These are phyloP conservation scores for Celoporthe dispersa DNA, from an alignment of 2,329 filamentous ascomycete genomes.

Conservation along the genomic window DNA sequence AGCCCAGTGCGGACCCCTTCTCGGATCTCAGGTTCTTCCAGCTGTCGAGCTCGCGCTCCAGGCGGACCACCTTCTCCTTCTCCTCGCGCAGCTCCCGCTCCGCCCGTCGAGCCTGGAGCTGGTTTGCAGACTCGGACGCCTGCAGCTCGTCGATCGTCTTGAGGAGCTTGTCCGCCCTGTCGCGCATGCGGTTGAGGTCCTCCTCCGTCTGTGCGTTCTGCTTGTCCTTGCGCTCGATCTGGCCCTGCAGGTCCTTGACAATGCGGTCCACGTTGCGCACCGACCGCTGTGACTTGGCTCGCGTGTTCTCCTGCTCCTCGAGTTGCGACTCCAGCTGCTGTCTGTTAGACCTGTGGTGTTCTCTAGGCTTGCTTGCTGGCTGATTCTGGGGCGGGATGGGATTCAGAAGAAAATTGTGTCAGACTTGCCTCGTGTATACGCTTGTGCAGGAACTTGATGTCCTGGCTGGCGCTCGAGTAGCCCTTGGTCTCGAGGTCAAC, in stretches of 20 bases:
- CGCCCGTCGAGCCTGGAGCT: slow-evolving; percentile 80
- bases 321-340: slow-evolving; percentile 82
- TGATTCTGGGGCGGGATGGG: background rate
- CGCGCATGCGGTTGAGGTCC: slow-evolving; percentile 81
- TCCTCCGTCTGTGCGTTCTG: slow-evolving; percentile 79
- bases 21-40: slow-evolving; percentile 79
- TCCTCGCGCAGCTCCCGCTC: slow-evolving; percentile 92
- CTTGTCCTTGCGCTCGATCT: slow-evolving; percentile 93
- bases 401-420: slow-evolving; percentile 20
- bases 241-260: slow-evolving; percentile 88
- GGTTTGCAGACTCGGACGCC: slow-evolving; percentile 78
- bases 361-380: slow-evolving; percentile 6
- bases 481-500: slow-evolving; percentile 97
- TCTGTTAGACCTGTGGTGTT: slow-evolving; percentile 36
- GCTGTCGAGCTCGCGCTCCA: slow-evolving; percentile 88
- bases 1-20: slow-evolving; percentile 46
- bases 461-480: slow-evolving; percentile 90
- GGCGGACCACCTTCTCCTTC: slow-evolving; percentile 74
- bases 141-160: slow-evolving; percentile 93
- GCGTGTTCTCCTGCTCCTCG: slow-evolving; percentile 79
- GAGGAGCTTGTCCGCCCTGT: slow-evolving; percentile 89
- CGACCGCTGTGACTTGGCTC: slow-evolving; percentile 80
- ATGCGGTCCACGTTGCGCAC: slow-evolving; percentile 91
- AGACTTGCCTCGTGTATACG: slow-evolving; percentile 86
- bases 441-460: slow-evolving; percentile 93